A percentile compares a stretch with the other conserved stretches of the same genome.
These are phyloP conservation scores for Diaporthe capsici DNA, from an alignment of 2,329 filamentous ascomycete genomes.

Conservation along the genomic window DNA sequence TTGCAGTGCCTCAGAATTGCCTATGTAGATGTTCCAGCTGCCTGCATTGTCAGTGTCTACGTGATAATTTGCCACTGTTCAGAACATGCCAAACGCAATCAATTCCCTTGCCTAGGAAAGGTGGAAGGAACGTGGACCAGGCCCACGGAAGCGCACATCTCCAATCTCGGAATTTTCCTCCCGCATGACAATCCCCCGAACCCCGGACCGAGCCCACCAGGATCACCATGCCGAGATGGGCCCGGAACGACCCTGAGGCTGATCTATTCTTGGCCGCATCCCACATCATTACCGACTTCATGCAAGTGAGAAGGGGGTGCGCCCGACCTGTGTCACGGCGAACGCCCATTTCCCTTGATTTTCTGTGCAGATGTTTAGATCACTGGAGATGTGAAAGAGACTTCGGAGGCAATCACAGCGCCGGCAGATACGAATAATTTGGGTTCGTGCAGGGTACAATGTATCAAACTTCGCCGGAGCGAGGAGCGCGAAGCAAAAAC, in stretches of 20 bases:
- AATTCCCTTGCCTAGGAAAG: not conserved
- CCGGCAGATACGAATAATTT: not conserved
- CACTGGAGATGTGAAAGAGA: not conserved
- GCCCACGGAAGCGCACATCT: not conserved
- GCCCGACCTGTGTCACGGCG: not conserved
- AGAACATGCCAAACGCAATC: not conserved
- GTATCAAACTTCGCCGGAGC: not conserved
- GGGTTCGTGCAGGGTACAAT: not conserved
- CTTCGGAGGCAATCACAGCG: not conserved
- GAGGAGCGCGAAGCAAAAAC: not conserved
- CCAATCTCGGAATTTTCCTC: conserved; percentile 12
- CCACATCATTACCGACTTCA: not conserved
- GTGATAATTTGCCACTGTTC: not conserved
- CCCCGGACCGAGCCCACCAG: conserved; percentile 9
- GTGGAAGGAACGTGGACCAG: not conserved
- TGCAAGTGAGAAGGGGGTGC: not conserved
- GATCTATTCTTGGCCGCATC: conserved; percentile 21
- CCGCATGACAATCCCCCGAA: not conserved
- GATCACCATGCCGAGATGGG: not conserved
- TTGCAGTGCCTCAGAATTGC: not conserved
- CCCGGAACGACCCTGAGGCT: conserved; percentile 10
- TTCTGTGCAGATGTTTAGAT: no score
- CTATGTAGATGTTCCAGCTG: not conserved
- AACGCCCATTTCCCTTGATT: no score
- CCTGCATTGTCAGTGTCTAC: no score